Base-by-base conservation (phyloP, 148 eudicot species). In the Agrostemma githago region DNA sequence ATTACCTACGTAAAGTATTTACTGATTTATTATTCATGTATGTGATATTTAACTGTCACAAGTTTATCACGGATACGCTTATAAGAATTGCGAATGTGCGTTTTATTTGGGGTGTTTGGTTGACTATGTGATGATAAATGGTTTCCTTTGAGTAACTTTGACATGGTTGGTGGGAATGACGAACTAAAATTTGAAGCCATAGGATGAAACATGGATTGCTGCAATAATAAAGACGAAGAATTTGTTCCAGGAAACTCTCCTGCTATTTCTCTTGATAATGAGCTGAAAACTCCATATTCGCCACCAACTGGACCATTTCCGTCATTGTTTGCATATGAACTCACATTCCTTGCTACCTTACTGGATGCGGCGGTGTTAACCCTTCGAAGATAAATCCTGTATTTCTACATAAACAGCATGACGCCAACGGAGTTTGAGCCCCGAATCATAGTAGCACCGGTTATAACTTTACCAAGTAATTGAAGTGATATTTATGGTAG, bases 381-480 rank as follows among this genome's bases (percentile, higher is more conserved):
- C 78, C 90, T 88, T 82, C 82, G 87, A 38, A 95, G 82, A 79
- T 84, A 90, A 53, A 88, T 84, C 85, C 98, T 78, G 62, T 95
- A 95, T 80, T 95, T 95, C 98, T 95, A 97, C 82, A 79, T 19
- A 62, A 78, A 12, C 21, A 59, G 21, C 17, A 19, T 14, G 34
- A 26, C 34, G 34, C 34, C 34, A 26, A 26, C 34, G 34, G 34
- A n/a, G n/a, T n/a, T n/a, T n/a, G n/a, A n/a, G n/a, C n/a, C n/a
- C n/a, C n/a, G n/a, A n/a, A 26, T 26, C 34, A 26, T 26, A 26
- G 34, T 26, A 26, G 34, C 34, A 26, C 34, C 34, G 1, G 1
- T 26, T 26, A 26, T 26, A 26, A 26, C 1, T 26, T 26, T 26
- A 26, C 34, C 34, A 26, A 26, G 34, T 26, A 26, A 26, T 26